Evolutionary conservation across 257 asterid genomes (phyloP), one percentile per base, ranked within the genome.

Genomic region (Salvia miltiorrhiza): DNA sequence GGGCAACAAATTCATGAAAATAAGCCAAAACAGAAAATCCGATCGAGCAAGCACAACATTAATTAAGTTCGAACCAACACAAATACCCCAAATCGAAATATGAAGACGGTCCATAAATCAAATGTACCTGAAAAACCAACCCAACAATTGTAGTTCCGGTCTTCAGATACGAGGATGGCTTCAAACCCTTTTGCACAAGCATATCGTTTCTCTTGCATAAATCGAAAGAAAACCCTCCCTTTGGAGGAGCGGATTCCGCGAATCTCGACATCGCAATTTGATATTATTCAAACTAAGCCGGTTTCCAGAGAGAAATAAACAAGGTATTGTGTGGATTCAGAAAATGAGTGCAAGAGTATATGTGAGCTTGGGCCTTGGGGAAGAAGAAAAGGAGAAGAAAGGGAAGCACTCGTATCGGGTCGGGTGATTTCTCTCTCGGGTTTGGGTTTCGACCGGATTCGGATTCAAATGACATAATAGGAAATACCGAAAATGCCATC

Each of bases 71-170:
- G 13, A 39, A 55, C 37, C 19, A 62, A 20, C 16, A n/a, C 33
- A 47, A 67, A 0, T 13, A 9, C 28, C 20, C 43, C 8, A 35
- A 48, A 39, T n/a, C 7, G 63, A 14, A 19, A 45, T 20, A 73
- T 56, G 43, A 10, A 71, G 69, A 17, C 11, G 16, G 7, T 20
- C 33, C 35, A 24, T 3, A 4, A 21, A 7, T 1, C 35, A 4
- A 49, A 71, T 24, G 11, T 67, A 90, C 98, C 97, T 86, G 63
- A 65, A 86, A 93, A 77, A 93, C 78, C 72, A 93, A 75, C 30
- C 98, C 98, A 9, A 93, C 98, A 28, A 93, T 93, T 35, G 97
- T 93, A 44, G 98, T 93, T 49, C 98, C 98, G 54, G 98, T 93
- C 83, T 93, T 93, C 61, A 93, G 95, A 72, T 77, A 93, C 10